A percentile compares a stretch with the other conserved stretches of the same genome.
Conservation (phyloP, 352 stramenopile genomes). For the Phytophthora sp. region DNA sequence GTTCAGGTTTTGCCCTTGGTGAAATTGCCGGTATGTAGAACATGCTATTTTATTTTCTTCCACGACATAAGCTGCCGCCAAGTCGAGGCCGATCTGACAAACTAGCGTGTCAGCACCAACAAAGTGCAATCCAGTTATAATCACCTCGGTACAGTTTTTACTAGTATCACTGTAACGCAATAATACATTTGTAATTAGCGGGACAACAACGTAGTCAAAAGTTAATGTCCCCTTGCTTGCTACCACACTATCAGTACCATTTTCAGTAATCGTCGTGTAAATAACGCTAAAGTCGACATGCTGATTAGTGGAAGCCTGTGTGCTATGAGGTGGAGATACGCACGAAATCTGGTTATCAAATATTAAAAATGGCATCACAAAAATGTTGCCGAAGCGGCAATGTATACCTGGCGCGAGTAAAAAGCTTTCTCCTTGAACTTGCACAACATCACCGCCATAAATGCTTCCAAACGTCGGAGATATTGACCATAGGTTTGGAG, state of each 20-base stretch:
- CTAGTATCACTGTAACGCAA: not conserved
- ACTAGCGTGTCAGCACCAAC: not conserved
- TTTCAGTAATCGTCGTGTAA: conserved; percentile 3
- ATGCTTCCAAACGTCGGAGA: conserved; percentile 16
- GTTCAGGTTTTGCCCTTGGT: conserved; percentile 7
- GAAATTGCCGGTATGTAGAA: not conserved
- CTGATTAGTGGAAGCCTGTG: not conserved
- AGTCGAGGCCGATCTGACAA: conserved; percentile 24
- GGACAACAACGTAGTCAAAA: conserved; percentile 35
- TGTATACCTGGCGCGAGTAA: conserved; percentile 10
- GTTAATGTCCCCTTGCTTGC: not conserved
- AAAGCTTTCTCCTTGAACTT: conserved; percentile 37
- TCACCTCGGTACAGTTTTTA: conserved; percentile 3
- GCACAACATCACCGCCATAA: conserved; percentile 31
- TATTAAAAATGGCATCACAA: conserved; percentile 7
- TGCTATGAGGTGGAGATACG: conserved; percentile 11
- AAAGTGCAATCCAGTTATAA: conserved; percentile 27
- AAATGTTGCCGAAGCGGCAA: conserved; percentile 38
- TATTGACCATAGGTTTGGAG: conserved; percentile 32
- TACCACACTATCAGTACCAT: conserved; percentile 5
- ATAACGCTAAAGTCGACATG: conserved; percentile 26
- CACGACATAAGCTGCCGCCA: conserved; percentile 4
- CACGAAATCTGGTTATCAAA: conserved; percentile 44
- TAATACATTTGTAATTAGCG: conserved; percentile 25
- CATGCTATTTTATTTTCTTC: conserved; percentile 20